Evolutionary conservation across 2,329 filamentous ascomycete species (phyloP).

Genomic region (Colletotrichum siamense): DNA sequence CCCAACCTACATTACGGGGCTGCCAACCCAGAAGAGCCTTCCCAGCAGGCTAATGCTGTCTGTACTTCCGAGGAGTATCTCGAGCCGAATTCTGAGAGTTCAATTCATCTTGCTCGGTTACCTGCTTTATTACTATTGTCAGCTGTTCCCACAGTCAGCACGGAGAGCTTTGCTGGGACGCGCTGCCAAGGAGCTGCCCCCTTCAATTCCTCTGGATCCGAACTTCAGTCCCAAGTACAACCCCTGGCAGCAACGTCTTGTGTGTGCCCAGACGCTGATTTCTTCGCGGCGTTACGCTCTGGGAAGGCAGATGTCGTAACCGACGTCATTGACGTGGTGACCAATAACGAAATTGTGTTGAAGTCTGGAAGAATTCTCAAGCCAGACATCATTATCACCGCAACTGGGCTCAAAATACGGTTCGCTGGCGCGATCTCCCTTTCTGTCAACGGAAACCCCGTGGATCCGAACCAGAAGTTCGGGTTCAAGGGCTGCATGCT

Average conservation of each 20-base stretch:
- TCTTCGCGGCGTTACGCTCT: conserved; percentile 44
- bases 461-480: conserved; percentile 50
- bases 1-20: conserved; percentile 64
- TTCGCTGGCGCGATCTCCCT: conserved; percentile 60
- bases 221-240: conserved; percentile 61
- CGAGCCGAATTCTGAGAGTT: conserved; percentile 52
- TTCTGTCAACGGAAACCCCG: conserved; percentile 51
- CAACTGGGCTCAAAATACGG: conserved; percentile 64
- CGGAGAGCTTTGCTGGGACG: conserved; percentile 37
- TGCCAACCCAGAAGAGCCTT: conserved; percentile 46
- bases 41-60: conserved; percentile 39
- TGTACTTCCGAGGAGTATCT: conserved; percentile 46
- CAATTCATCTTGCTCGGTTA: conserved; percentile 40
- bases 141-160: conserved; percentile 5
- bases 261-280: conserved; percentile 52
- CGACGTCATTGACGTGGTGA: conserved; percentile 50
- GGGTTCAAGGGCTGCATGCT: conserved; percentile 68
- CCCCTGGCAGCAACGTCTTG: conserved; percentile 76
- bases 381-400: conserved; percentile 69
- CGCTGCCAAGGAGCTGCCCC: conserved; percentile 53
- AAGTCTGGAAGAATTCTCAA: conserved; percentile 48
- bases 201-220: conserved; percentile 50
- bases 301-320: conserved; percentile 49
- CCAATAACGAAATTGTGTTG: conserved; percentile 47
- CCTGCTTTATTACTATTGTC: conserved; percentile 33